Evolutionary conservation across 768 basidiomycete species (phyloP).

Genomic region (Lyophyllum semitale): DNA sequence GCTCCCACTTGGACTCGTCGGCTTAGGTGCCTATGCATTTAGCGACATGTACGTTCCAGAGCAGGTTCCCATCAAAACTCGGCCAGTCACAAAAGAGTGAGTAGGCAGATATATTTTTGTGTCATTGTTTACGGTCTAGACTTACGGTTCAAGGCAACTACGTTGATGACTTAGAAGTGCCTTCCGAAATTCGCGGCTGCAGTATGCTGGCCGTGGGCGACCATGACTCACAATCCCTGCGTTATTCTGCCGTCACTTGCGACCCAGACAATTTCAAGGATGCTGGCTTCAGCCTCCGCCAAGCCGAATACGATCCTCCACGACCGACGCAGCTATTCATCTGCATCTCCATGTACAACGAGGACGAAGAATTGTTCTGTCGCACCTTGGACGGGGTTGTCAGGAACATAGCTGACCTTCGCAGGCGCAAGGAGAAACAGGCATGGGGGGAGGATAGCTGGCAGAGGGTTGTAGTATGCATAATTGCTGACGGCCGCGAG

Average conservation of each 20-base stretch:
- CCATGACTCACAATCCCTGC: too few relatives aligned
- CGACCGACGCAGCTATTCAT: constrained; percentile 93
- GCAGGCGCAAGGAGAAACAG: constrained; percentile 82
- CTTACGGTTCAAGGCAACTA: too few relatives aligned
- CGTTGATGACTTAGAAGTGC: too few relatives aligned
- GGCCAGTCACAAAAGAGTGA: too few relatives aligned
- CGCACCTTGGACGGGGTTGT: constrained; percentile 96
- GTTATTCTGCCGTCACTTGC: constrained; percentile 93
- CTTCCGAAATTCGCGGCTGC: too few relatives aligned
- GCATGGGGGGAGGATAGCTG: constrained; percentile 98
- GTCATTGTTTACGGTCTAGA: too few relatives aligned
- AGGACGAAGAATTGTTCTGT: constrained; percentile 87
- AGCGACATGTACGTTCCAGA: too few relatives aligned
- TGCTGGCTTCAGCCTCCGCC: constrained; percentile 82
- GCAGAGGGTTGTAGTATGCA: constrained; percentile 97
- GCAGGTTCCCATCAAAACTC: too few relatives aligned
- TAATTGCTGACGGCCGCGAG: constrained; percentile 82
- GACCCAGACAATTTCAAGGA: constrained; percentile 92
- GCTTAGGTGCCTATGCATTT: too few relatives aligned
- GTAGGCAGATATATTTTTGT: too few relatives aligned
- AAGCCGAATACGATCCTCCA: constrained; percentile 89
- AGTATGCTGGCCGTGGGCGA: too few relatives aligned
- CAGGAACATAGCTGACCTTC: constrained; percentile 89
- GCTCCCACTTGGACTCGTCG: too few relatives aligned
- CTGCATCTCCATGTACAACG: constrained; percentile 98